Evolutionary conservation across 2,329 filamentous ascomycete genomes (phyloP), one percentile per base, ranked within the genome.

Genomic region (Claviceps spartinae): DNA sequence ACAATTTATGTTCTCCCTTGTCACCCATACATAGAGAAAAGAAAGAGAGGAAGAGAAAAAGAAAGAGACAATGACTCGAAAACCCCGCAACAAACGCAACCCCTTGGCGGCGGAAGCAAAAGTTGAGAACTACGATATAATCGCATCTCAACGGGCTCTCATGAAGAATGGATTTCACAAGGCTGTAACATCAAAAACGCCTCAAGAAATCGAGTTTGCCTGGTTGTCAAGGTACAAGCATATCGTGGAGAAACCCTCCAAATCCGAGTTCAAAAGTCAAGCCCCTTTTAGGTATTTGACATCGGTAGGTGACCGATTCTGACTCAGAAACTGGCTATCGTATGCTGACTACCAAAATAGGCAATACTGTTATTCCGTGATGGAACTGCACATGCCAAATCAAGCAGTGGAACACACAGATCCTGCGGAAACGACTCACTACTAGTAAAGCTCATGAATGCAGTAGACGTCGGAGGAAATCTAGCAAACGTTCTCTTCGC

Each of bases 401-500:
- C 51, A 16, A 45, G 44, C n/a, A 30, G 34, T 8, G 16, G 43
- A 18, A 11, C 30, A 9, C 24, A 36, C 11, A 36, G 38, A n/a
- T 20, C 11, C 18, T 16, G 26, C 14, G 38, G 11, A 1, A 30
- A 14, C 0, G 52, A 57, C 14, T 42, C 37, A 18, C 45, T 56
- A 13, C 42, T 56, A 14, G 38, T 42, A 1, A 51, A 24, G 2
- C 22, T 59, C 3, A 36, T 54, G 24, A 48, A 52, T 46, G 44
- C 43, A 5, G 43, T 37, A 20, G 48, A 60, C 16, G 41, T 61
- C n/a, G 60, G 61, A 2, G 55, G 56, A 1, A 49, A 50, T 13
- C 48, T 61, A 3, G 30, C 57, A 11, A 43, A 55, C 3, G 13
- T 22, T 4, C 16, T 63, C 18, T 62, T 62, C 1, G 53, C 52